A percentile compares a stretch with the other conserved stretches of the same genome.
Evolutionary conservation across 768 basidiomycete species (phyloP).

Genomic region (Collybiopsis luxurians): DNA sequence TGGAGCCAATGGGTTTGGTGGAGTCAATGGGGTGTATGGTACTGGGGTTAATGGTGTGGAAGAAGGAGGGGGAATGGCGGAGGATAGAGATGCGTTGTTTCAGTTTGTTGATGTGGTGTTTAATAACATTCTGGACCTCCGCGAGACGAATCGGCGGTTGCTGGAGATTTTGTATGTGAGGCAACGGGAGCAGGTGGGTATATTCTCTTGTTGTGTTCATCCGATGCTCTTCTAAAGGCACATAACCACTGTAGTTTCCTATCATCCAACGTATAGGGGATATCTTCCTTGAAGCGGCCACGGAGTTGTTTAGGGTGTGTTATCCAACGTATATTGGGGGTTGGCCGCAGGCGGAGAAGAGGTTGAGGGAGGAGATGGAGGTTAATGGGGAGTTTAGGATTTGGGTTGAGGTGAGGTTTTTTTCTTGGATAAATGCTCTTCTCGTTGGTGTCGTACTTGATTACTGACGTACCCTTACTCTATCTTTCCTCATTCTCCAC

Average conservation of each 20-base stretch:
- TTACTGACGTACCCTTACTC: no score
- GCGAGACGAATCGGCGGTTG: constrained; percentile 78
- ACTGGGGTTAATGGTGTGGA: background rate
- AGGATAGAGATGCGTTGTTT: constrained; percentile 44
- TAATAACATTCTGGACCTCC: constrained; percentile 83
- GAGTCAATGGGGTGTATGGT: background rate
- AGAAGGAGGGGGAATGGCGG: background rate
- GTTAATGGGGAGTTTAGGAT: constrained; percentile 76
- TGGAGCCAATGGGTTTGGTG: background rate
- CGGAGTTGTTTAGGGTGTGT: constrained; percentile 73
- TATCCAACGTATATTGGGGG: constrained; percentile 88
- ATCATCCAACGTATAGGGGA: constrained; percentile 87
- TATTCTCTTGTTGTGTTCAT: no score
- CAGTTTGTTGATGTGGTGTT: constrained; percentile 91
- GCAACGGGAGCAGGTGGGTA: constrained; percentile 65
- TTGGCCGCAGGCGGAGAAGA: constrained; percentile 81
- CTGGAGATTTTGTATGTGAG: constrained; percentile 84
- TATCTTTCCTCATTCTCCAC: no score
- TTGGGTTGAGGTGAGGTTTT: constrained; percentile 63
- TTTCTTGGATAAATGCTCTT: constrained; percentile 49
- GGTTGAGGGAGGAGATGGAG: constrained; percentile 84
- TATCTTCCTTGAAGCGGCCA: constrained; percentile 82
- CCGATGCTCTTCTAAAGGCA: no score
- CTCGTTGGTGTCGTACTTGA: no score
- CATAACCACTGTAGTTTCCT: constrained; percentile 47